Evolutionary conservation across 768 basidiomycete species (phyloP), one percentile per base, ranked within the genome.

Genomic region (Mycena chlorophos): DNA sequence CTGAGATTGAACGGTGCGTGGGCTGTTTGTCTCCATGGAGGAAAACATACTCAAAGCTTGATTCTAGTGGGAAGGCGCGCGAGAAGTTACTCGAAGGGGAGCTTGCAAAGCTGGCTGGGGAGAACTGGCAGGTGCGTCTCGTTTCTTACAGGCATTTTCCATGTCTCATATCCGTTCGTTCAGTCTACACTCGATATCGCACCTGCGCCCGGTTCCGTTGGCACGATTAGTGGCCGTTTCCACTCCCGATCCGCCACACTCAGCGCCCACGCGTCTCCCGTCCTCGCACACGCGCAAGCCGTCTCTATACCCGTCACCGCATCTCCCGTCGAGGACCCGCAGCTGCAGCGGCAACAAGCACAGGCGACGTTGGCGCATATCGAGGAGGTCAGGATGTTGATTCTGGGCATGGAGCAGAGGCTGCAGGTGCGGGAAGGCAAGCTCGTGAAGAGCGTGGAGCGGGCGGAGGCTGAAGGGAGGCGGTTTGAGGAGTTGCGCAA

Each of bases 61-160:
- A 31, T 49, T 53, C 5, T 62, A 85, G 87, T 60, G 78, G 75
- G 3, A 88, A 82, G 55, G 77, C 76, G n/a, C 77, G 91, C 47
- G 88, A 91, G 70, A 88, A 89, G 68, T 76, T 83, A 70, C 79
- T 92, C 30, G 91, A 94, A 66, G 78, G 82, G 28, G 87, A 89
- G 46, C 69, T 94, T 14, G 75, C 82, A 4, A 85, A 81, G 58
- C 70, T 91, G 20, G 87, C 83, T 1, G 91, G 91, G 0, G 85
- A 88, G 51, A 87, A 91, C 65, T 93, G 91, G 91, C 88, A 91
- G 83, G 88, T 86, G 54, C 31, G 78, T 63, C 19, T 14, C 29
- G 25, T 12, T 29, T 26, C 2, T 22, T 30, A 55, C 23, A 12
- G 16, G 49, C 12, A 34, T n/a, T n/a, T n/a, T n/a, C n/a, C n/a